Conservation (phyloP, 331 rosid species). For the Telfairia occidentalis region DNA sequence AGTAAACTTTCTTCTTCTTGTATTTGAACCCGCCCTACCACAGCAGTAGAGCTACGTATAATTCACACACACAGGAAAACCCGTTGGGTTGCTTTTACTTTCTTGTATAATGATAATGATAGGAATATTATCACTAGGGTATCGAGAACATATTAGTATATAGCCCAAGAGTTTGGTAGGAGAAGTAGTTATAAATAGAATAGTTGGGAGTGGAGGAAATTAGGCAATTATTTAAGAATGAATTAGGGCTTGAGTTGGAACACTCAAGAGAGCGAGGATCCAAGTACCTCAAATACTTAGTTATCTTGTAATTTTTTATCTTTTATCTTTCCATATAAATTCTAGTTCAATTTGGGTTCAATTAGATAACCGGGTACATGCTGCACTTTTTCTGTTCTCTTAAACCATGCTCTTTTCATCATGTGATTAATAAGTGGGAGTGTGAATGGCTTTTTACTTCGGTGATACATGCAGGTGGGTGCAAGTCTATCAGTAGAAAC, state of each 20-base stretch:
- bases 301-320: too few relatives aligned
- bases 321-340: too few relatives aligned
- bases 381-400: neutral
- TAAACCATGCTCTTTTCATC: neutral
- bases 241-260: too few relatives aligned
- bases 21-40: neutral
- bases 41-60: neutral
- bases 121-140: too few relatives aligned
- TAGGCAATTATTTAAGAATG: too few relatives aligned
- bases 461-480: conserved; percentile 44
- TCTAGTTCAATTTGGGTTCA: too few relatives aligned
- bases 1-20: conserved; percentile 18
- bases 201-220: too few relatives aligned
- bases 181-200: too few relatives aligned
- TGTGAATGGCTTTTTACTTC: neutral
- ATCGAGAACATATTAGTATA: too few relatives aligned
- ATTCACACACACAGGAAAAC: neutral
- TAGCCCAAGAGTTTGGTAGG: too few relatives aligned
- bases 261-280: too few relatives aligned
- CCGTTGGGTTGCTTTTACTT: neutral
- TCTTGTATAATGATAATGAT: neutral
- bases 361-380: neutral
- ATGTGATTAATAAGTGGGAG: neutral
- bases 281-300: too few relatives aligned
- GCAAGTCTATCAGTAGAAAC: conserved; percentile 90